Percentiles rank a stretch among this genome's conserved stretches.
Evolutionary conservation across 208 protist genomes (phyloP).

Genomic region (Wallacemonas sp.): DNA sequence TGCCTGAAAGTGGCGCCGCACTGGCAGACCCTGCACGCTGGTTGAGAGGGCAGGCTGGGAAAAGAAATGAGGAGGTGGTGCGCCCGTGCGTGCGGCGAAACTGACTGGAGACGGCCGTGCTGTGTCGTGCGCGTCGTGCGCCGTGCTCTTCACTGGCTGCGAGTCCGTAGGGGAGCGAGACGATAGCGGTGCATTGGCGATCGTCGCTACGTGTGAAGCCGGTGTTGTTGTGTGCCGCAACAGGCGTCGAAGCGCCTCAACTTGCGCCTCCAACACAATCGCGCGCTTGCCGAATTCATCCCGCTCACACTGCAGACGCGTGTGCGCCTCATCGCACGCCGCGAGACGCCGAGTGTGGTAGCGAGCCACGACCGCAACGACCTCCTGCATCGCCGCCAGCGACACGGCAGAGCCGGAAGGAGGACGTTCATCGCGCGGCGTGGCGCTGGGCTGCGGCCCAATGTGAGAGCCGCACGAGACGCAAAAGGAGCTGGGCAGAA

Average conservation of each 20-base stretch:
- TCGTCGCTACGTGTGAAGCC: too few species aligned
- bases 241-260: slow-evolving; percentile 1
- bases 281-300: not conserved
- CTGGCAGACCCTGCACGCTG: too few species aligned
- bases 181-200: too few species aligned
- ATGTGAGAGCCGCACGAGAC: not conserved
- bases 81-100: not conserved
- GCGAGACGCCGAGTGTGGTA: not conserved
- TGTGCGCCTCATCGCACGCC: not conserved
- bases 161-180: too few species aligned
- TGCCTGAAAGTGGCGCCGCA: not conserved
- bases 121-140: too few species aligned
- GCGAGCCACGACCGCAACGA: not conserved
- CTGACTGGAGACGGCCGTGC: not conserved
- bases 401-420: too few species aligned
- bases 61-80: not conserved
- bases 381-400: not conserved
- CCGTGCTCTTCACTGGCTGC: too few species aligned
- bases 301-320: not conserved
- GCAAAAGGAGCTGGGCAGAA: not conserved
- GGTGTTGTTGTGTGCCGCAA: too few species aligned
- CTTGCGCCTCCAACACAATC: slow-evolving; percentile 7
- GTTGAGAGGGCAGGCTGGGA: not conserved
- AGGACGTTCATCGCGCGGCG: too few species aligned
- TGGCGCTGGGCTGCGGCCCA: not conserved